Percentiles rank a stretch among this genome's conserved stretches.
Evolutionary conservation across 768 basidiomycete species (phyloP).

Genomic region (Porpolomopsis calyptriformis): DNA sequence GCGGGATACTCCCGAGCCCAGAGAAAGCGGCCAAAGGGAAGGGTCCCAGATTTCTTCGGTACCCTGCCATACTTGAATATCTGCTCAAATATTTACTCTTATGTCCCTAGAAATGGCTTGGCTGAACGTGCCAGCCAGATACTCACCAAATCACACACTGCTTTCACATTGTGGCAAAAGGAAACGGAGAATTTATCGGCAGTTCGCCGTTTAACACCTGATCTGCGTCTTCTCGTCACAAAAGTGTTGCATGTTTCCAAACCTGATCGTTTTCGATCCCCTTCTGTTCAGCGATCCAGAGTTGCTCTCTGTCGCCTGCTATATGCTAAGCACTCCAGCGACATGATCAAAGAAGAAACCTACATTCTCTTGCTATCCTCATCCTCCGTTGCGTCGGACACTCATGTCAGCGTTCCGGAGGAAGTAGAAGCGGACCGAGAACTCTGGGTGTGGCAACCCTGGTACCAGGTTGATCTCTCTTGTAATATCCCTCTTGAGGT

Average conservation of each 20-base stretch:
- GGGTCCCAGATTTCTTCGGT: constrained; percentile 40
- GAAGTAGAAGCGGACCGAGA: constrained; percentile 31
- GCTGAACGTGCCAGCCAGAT: constrained; percentile 39
- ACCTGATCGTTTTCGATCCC: constrained; percentile 13
- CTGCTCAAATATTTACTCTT: background rate
- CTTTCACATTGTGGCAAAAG: constrained; percentile 42
- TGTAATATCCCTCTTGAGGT: constrained; percentile 8
- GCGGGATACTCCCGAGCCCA: constrained; percentile 51
- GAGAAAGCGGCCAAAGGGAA: constrained; percentile 36
- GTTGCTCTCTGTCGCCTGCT: constrained; percentile 35
- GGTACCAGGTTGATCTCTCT: constrained; percentile 29
- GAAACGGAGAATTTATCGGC: constrained; percentile 30
- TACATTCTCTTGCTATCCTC: constrained; percentile 30
- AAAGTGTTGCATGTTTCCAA: constrained; percentile 29
- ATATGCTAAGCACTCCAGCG: constrained; percentile 5
- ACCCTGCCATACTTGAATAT: background rate
- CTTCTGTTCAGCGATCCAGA: constrained; percentile 21
- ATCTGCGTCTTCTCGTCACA: constrained; percentile 35
- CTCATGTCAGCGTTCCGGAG: constrained; percentile 24
- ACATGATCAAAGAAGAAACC: constrained; percentile 15
- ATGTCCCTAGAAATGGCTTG: constrained; percentile 37
- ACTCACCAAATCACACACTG: constrained; percentile 34
- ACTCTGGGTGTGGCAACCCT: constrained; percentile 41
- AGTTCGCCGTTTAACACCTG: constrained; percentile 23
- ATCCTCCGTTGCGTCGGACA: constrained; percentile 12